Base-by-base conservation (phyloP, 805 yeast species). In the Monosporozyma servazzii region DNA sequence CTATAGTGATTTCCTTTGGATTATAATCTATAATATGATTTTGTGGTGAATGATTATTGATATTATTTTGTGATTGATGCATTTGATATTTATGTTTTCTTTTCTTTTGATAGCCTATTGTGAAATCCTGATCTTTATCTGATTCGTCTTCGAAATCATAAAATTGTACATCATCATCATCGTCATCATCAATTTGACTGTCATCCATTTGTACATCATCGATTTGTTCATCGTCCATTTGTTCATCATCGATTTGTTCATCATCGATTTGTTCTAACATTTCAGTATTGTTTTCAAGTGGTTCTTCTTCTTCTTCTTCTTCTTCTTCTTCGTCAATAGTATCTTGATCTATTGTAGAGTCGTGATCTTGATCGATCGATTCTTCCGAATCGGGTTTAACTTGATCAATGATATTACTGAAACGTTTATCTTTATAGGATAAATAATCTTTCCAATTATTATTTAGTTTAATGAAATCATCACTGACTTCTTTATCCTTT, bases 71-170 rank as follows among this genome's bases (percentile, higher is more conserved):
- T 10, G 31, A 15, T 1, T 44, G 36, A 8, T 23, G 27, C 7
- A 25, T 36, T 27, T 15, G 17, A 13, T 48, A 42, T 29, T 23
- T n/a, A 20, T 11, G 25, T 20, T 37, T 40, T 20, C 45, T 55
- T 45, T 48, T 48, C 36, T 41, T 48, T 30, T 48, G 42, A 21
- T 56, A 56, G 9, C 57, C 60, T 15, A 63, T 60, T 0, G 58
- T 51, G 39, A 63, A 64, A 45, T 65, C 63, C 10, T 56, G 55
- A 40, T 59, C 65, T 33, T 49, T 50, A 20, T 49, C 54, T 2
- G 47, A 43, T 10, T 53, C 55, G 20, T 47, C 51, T 15, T 50
- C 51, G 8, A 46, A 51, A 6, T 44, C 49, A 33, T 50, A 48
- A 20, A 45, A 29, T 36, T 45, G 50, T 9, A 47, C 52, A 9